A percentile compares a stretch with the other conserved stretches of the same genome.
Evolutionary conservation across 2,329 filamentous ascomycete genomes (phyloP).

Genomic region (Tolypocladium nubicola): DNA sequence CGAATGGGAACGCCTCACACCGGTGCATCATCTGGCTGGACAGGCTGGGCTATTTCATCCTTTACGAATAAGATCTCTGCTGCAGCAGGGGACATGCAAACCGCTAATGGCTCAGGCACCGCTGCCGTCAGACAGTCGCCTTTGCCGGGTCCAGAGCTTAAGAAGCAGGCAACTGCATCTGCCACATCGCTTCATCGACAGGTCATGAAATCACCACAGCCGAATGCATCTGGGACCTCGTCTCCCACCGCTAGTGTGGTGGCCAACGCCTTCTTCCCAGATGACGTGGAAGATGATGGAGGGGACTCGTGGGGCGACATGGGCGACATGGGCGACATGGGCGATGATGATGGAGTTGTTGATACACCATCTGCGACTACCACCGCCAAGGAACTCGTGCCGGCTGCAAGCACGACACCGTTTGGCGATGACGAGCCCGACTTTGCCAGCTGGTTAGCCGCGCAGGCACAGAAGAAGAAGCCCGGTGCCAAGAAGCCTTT

Average conservation of each 20-base stretch:
- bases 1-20: constrained; percentile 72
- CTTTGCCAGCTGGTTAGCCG: constrained; percentile 90
- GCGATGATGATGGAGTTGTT: constrained; percentile 35
- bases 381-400: constrained; percentile 16
- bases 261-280: constrained; percentile 41
- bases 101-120: constrained; percentile 32
- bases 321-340: constrained; percentile 52
- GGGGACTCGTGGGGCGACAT: constrained; percentile 69
- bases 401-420: constrained; percentile 30
- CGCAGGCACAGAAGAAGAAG: constrained; percentile 77
- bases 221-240: constrained; percentile 34
- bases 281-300: constrained; percentile 49
- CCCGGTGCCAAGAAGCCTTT: constrained; percentile 48
- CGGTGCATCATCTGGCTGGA: constrained; percentile 52
- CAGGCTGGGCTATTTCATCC: constrained; percentile 96
- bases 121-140: constrained; percentile 29
- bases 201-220: constrained; percentile 41
- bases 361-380: constrained; percentile 19
- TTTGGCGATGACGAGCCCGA: constrained; percentile 88
- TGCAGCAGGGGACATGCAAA: constrained; percentile 77
- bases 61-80: constrained; percentile 90
- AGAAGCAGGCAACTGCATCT: constrained; percentile 33
- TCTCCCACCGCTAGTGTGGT: constrained; percentile 33
- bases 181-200: constrained; percentile 51
- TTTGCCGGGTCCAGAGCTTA: constrained; percentile 26